Percentiles rank a stretch among this genome's conserved stretches.
phyloP scores from a whole-genome alignment of 1,284 basidiomycete genomes.

The Pseudomicrostroma phylloplanum region DNA sequence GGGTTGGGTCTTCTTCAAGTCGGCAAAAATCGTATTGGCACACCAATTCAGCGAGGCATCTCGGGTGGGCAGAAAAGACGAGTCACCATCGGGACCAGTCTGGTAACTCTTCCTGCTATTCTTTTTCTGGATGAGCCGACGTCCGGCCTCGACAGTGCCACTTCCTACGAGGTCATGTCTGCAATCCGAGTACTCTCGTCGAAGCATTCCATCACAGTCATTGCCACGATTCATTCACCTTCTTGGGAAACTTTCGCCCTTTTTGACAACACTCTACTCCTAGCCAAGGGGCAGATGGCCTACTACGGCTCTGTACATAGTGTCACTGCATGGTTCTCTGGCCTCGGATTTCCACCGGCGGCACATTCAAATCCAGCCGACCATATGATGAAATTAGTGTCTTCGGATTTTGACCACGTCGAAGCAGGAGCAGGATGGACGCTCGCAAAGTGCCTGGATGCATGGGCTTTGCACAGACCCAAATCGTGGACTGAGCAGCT shows the following conservation, averaged over 20 bases:
- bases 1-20: constrained; percentile 44
- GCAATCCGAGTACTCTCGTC: constrained; percentile 35
- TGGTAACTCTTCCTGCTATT: constrained; percentile 49
- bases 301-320: too few relatives aligned
- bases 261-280: too few relatives aligned
- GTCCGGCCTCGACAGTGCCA: constrained; percentile 37
- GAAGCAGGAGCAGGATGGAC: too few relatives aligned
- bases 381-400: too few relatives aligned
- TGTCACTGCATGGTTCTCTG: too few relatives aligned
- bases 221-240: constrained; percentile 52
- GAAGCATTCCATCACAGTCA: constrained; percentile 40
- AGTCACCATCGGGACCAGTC: constrained; percentile 48
- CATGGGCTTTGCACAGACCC: too few relatives aligned
- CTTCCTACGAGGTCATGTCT: constrained; percentile 46
- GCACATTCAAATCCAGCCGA: too few relatives aligned
- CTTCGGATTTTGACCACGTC: too few relatives aligned
- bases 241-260: constrained; percentile 45
- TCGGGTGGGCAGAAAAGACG: constrained; percentile 52
- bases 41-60: constrained; percentile 52
- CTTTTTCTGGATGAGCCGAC: constrained; percentile 54
- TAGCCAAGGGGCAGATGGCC: too few relatives aligned
- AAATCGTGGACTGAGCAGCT: too few relatives aligned
- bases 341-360: too few relatives aligned
- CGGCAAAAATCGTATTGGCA: constrained; percentile 49
- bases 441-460: too few relatives aligned